Conservation (phyloP, 805 yeast species). For the Wickerhamomyces xylosicus region DNA sequence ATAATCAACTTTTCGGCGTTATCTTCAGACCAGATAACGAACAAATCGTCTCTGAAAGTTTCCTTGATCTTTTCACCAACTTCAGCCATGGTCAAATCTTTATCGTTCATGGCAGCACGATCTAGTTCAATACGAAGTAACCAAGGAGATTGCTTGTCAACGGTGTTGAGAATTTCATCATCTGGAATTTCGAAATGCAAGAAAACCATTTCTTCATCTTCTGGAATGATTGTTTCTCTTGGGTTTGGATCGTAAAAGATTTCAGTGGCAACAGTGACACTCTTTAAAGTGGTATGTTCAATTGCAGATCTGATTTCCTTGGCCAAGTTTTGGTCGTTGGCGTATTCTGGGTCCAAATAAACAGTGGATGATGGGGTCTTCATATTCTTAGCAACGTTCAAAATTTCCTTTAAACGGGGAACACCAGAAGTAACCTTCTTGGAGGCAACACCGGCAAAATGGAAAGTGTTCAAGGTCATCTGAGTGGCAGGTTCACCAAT, state of each 20-base stretch:
- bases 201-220: constrained; percentile 94
- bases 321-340: constrained; percentile 86
- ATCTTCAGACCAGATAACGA: constrained; percentile 98
- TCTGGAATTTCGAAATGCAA: constrained; percentile 97
- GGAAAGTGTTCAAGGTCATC: constrained; percentile 96
- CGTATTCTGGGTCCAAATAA: constrained; percentile 71
- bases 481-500: constrained; percentile 98
- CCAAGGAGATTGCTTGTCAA: constrained; percentile 98
- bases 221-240: constrained; percentile 89
- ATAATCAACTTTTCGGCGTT: constrained; percentile 93
- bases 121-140: constrained; percentile 90
- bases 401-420: constrained; percentile 95
- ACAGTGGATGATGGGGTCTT: constrained; percentile 99
- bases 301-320: constrained; percentile 93
- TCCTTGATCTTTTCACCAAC: constrained; percentile 93
- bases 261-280: constrained; percentile 95
- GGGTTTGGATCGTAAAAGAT: constrained; percentile 98
- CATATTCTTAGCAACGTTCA: constrained; percentile 95
- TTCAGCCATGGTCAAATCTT: constrained; percentile 95
- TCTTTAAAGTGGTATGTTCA: constrained; percentile 90
- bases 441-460: constrained; percentile 95
- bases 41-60: constrained; percentile 88
- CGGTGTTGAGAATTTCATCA: constrained; percentile 88
- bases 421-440: constrained; percentile 96
- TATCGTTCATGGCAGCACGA: constrained; percentile 98